Base-by-base conservation (phyloP, 495 filamentous ascomycete species). In the Glarea lozoyensis region DNA sequence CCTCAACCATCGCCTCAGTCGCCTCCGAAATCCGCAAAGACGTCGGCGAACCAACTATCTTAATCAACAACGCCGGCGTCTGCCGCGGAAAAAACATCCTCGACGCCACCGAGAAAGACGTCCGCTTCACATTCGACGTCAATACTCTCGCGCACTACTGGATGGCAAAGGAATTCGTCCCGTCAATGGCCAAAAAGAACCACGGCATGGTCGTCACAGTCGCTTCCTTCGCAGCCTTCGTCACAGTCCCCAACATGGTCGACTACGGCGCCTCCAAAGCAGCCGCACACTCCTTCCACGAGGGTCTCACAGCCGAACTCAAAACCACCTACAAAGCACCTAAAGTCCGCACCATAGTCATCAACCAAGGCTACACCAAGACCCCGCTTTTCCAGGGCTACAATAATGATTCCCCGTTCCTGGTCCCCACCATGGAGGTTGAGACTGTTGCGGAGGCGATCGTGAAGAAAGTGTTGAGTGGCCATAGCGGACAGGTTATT, bases 161-260 rank as follows among this genome's bases (percentile, higher is more conserved):
- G 59, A 69, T 80, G 1, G 59, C 67, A 0, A 66, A 73, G 46
- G 73, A 81, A 43, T 87, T 88, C 65, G 65, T 87, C 1, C 83
- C 83, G 0, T 53, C 60, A 40, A 83, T 87, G 68, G 57, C 82
- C 32, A 45, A 59, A 29, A 35, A 37, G 4, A 78, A 87, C 65
- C 82, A 87, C 59, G 84, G 84, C 40, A 84, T 82, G 70, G 61
- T 87, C 12, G 78, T 87, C 7, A 88, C 82, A 0, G 72, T 88
- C 13, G 76, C 82, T n/a, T 75, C 67, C 15, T 63, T 74, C 37
- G 78, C 80, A 0, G 70, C 71, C 0, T 81, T 75, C 61, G 49
- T 76, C 3, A 66, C 70, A 0, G 67, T 79, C 10, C 76, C 81
- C 3, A 70, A 71, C 58, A 77, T 86, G 72, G 73, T 81, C 10